Conservation (phyloP, 164 flowering plant species). For the Aristolochia contorta region DNA sequence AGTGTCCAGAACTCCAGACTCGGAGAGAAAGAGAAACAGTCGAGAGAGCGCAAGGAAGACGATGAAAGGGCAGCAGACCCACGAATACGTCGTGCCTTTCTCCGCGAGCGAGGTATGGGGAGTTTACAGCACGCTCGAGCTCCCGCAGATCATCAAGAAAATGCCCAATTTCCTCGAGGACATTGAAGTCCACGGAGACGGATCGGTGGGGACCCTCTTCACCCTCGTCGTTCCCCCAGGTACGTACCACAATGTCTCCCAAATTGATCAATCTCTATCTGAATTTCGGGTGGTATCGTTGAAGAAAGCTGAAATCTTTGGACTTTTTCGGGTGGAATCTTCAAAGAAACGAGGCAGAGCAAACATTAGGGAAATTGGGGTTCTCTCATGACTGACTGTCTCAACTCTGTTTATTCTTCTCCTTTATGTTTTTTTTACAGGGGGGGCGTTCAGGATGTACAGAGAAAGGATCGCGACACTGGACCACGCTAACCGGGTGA, state of each 20-base stretch:
- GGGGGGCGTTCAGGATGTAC: background rate
- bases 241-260: too few species aligned
- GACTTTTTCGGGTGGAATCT: too few species aligned
- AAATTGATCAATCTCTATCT: too few species aligned
- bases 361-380: too few species aligned
- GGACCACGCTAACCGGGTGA: background rate
- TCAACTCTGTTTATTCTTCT: too few species aligned
- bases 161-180: constrained; percentile 4
- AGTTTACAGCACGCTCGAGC: constrained; percentile 6
- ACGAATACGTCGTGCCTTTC: constrained; percentile 3
- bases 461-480: background rate
- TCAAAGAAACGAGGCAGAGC: too few species aligned
- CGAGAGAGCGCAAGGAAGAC: background rate
- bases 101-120: constrained; percentile 5
- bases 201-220: background rate
- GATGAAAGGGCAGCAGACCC: constrained; percentile 6
- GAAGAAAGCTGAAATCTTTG: too few species aligned
- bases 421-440: too few species aligned
- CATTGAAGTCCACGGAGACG: background rate
- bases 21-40: background rate
- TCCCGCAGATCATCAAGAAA: background rate
- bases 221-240: background rate
- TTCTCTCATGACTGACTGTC: too few species aligned
- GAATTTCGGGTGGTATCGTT: too few species aligned
- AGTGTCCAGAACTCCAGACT: too few species aligned